Evolutionary conservation across 2,329 filamentous ascomycete species (phyloP), one percentile per base, ranked within the genome.

Genomic region (Botrytis deweyae): DNA sequence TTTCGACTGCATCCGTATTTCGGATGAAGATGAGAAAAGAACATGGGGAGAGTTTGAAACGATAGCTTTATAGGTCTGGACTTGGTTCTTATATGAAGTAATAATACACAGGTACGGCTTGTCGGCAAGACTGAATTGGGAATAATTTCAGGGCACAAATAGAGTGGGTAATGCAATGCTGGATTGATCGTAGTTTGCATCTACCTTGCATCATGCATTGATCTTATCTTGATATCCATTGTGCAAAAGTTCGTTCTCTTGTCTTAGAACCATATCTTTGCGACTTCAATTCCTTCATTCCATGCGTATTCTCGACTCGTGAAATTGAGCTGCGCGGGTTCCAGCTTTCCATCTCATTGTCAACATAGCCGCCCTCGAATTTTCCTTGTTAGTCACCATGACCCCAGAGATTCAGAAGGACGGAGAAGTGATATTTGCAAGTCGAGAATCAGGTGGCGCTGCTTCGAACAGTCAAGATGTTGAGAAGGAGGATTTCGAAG

Each of bases 391-490:
- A 29, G 16, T n/a, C 59, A 49, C 6, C 18, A 71, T 71, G 69
- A 36, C 42, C 8, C 29, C 58, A n/a, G 29, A 46, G n/a, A 65
- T 40, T 40, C 58, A 62, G 36, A 65, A 72, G n/a, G 20, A 66
- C 20, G 38, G 36, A 52, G 70, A 66, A 16, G 63, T n/a, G 22
- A 10, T 66, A 40, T 72, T 55, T 33, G 36, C 70, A 25, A 72
- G 61, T 38, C 46, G 25, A 65, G 44, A 66, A 22, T 40, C 70
- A 3, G 42, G 25, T 33, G 9, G 25, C 8, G 44, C n/a, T 16
- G 44, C 4, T 18, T 42, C 58, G 16, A 18, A 55, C 25, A 42
- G n/a, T n/a, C 74, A 78, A 46, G 77, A 80, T 40, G 59, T 63
- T n/a, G 72, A 74, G 25, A 69, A 69, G 25, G 73, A 58, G 29